Conservation (phyloP, 352 stramenopile species). For the Phytophthora sp. region DNA sequence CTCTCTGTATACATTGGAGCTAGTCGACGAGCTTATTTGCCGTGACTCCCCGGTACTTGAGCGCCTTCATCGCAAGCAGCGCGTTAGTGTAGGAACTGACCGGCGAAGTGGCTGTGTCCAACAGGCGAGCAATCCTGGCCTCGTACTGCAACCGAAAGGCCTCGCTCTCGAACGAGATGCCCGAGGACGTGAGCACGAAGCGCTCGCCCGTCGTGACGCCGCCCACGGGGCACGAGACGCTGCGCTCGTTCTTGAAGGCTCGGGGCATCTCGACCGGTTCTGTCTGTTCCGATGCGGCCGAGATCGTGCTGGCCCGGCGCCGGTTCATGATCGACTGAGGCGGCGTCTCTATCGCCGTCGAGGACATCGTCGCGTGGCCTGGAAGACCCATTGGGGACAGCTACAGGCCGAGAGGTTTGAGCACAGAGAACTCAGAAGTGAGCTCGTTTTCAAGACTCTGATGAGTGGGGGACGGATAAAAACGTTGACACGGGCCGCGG, state of each 20-base stretch:
- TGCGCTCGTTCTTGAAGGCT: constrained; percentile 13
- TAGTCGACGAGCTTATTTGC: too few relatives aligned
- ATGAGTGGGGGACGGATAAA: too few relatives aligned
- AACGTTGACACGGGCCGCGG: not conserved
- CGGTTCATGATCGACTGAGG: not conserved
- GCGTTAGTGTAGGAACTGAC: constrained; percentile 24
- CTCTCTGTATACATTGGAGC: too few relatives aligned
- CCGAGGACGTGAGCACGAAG: not conserved
- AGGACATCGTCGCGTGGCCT: too few relatives aligned
- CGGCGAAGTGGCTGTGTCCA: constrained; percentile 14
- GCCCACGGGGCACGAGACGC: constrained; percentile 2
- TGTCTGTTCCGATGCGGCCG: not conserved
- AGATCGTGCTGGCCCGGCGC: not conserved
- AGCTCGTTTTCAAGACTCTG: too few relatives aligned
- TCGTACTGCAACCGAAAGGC: constrained; percentile 32
- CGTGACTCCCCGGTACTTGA: constrained; percentile 44
- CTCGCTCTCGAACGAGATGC: constrained; percentile 43
- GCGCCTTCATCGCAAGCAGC: constrained; percentile 45
- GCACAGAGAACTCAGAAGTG: too few relatives aligned
- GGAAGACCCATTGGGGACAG: too few relatives aligned
- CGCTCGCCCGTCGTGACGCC: not conserved
- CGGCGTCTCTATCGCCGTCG: too few relatives aligned
- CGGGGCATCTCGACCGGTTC: not conserved
- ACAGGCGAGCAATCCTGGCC: constrained; percentile 20
- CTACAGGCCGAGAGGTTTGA: too few relatives aligned